Conservation (phyloP, 176 grass and related monocot genomes). For the Ampelocalamus luodianensis region DNA sequence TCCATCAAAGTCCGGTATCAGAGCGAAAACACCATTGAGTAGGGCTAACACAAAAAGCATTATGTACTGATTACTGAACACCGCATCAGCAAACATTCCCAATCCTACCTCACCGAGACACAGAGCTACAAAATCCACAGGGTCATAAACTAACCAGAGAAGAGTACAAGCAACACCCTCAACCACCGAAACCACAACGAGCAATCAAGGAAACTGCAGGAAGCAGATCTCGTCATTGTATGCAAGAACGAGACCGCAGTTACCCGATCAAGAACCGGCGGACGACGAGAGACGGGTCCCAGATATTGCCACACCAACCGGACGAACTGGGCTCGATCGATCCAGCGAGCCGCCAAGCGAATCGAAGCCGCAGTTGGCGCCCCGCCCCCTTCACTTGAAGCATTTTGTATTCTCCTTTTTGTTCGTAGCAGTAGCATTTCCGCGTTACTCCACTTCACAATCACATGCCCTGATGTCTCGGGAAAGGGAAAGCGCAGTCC, state of each 20-base stretch:
- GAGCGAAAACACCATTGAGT: background rate
- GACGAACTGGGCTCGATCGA: background rate
- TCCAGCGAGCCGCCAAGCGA: background rate
- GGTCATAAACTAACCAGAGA: background rate
- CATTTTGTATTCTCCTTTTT: background rate
- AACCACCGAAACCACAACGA: background rate
- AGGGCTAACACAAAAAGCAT: background rate
- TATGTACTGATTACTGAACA: background rate
- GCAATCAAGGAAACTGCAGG: background rate
- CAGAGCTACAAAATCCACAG: background rate
- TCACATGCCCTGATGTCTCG: conserved; percentile 8
- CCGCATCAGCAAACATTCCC: background rate
- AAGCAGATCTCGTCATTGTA: conserved; percentile 4
- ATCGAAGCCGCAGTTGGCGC: background rate
- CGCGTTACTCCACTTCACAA: background rate
- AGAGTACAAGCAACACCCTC: background rate
- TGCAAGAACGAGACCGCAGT: background rate
- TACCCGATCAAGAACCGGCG: conserved; percentile 22
- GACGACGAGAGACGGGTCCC: conserved; percentile 1
- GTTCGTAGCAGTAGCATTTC: background rate
- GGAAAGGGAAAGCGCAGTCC: background rate
- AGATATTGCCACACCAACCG: background rate
- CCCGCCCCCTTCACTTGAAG: background rate
- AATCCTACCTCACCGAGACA: background rate
- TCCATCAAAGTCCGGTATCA: background rate